phyloP scores from a whole-genome alignment of 805 yeast genomes.

The Candida silvicultrix region DNA sequence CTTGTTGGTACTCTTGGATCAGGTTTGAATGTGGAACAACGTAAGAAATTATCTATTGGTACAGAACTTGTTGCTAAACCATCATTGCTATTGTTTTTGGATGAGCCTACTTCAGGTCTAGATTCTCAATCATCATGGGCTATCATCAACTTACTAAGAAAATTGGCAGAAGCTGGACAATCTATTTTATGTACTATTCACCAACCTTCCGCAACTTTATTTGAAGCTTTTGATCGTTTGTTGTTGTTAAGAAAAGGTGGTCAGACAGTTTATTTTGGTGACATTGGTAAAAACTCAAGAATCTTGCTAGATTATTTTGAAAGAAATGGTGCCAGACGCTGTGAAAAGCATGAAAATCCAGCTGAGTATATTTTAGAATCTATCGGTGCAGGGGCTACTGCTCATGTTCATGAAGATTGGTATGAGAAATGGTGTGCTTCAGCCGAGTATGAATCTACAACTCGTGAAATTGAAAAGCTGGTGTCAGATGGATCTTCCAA shows the following conservation, averaged over 20 bases:
- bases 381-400: constrained; percentile 80
- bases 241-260: constrained; percentile 66
- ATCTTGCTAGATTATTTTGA: constrained; percentile 38
- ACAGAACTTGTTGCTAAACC: constrained; percentile 53
- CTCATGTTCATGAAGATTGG: constrained; percentile 50
- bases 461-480: constrained; percentile 24
- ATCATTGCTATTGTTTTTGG: constrained; percentile 23
- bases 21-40: constrained; percentile 50
- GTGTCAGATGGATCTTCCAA: constrained; percentile 17
- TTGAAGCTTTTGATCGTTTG: constrained; percentile 54
- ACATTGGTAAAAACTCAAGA: constrained; percentile 53
- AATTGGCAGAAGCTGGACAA: constrained; percentile 46
- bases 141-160: constrained; percentile 43
- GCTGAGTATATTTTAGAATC: constrained; percentile 71
- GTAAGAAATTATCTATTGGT: constrained; percentile 48
- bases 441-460: constrained; percentile 23
- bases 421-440: constrained; percentile 49
- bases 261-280: constrained; percentile 67
- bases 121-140: constrained; percentile 59
- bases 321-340: constrained; percentile 55
- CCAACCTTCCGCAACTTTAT: constrained; percentile 58
- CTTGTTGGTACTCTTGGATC: constrained; percentile 37
- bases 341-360: constrained; percentile 52
- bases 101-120: constrained; percentile 57
- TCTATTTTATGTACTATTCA: constrained; percentile 61